phyloP scores from a whole-genome alignment of 2,329 filamentous ascomycete species.

The Talaromyces marneffei region DNA sequence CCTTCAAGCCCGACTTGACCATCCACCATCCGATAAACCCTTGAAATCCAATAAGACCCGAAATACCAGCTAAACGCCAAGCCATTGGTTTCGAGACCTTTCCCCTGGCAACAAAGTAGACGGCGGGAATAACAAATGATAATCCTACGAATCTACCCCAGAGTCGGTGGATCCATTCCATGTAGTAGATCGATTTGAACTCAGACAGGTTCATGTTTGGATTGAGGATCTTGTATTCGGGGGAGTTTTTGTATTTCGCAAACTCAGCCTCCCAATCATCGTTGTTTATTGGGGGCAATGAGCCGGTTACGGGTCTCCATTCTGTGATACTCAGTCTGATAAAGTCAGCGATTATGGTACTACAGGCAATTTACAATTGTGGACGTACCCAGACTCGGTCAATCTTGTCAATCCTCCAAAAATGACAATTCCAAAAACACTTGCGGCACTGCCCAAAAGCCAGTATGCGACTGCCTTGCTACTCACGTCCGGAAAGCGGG shows the following conservation, averaged over 20 bases:
- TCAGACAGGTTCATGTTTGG: slow-evolving; percentile 86
- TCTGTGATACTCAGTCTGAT: slow-evolving; percentile 90
- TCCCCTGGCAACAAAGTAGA: slow-evolving; percentile 79
- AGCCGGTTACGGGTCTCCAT: slow-evolving; percentile 95
- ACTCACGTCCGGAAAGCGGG: slow-evolving; percentile 54
- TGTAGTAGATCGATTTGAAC: slow-evolving; percentile 98
- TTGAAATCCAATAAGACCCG: slow-evolving; percentile 85
- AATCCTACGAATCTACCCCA: slow-evolving; percentile 92
- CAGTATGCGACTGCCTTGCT: slow-evolving; percentile 81
- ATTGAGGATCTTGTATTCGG: slow-evolving; percentile 89
- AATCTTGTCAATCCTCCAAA: slow-evolving; percentile 89
- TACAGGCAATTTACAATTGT: background rate
- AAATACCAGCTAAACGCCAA: slow-evolving; percentile 71
- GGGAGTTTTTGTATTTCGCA: slow-evolving; percentile 81
- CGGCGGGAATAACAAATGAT: slow-evolving; percentile 78
- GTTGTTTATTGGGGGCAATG: slow-evolving; percentile 70
- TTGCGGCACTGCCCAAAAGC: slow-evolving; percentile 83
- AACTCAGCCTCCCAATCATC: slow-evolving; percentile 91
- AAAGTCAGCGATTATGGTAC: slow-evolving; percentile 1
- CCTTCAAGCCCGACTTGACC: slow-evolving; percentile 93
- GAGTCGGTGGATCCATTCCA: slow-evolving; percentile 95
- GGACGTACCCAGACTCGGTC: slow-evolving; percentile 85
- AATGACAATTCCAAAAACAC: slow-evolving; percentile 94
- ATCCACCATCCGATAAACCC: slow-evolving; percentile 99
- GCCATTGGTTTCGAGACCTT: slow-evolving; percentile 75